These are phyloP conservation scores for Aquilaria yunnanensis DNA, from an alignment of 345 rosid species.

Conservation along the genomic window DNA sequence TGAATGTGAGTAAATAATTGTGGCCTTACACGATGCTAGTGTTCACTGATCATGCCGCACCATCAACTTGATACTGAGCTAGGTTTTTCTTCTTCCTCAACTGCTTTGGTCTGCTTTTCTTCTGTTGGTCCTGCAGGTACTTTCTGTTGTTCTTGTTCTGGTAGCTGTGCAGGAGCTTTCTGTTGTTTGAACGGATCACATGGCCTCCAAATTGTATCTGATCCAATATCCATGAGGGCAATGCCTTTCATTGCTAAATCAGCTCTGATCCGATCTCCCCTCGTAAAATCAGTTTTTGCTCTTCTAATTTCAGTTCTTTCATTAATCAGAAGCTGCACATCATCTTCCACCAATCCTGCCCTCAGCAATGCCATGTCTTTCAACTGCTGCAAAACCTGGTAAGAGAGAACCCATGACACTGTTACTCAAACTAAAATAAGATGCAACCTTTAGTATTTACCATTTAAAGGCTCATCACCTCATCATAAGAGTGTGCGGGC, in stretches of 20 bases:
- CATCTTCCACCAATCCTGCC: constrained; percentile 55
- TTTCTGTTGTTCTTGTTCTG: constrained; percentile 15
- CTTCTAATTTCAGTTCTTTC: constrained; percentile 56
- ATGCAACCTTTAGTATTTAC: not conserved
- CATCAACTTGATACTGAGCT: not conserved
- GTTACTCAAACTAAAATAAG: not conserved
- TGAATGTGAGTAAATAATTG: too few relatives aligned
- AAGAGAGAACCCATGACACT: not conserved
- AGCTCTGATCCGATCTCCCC: constrained; percentile 67
- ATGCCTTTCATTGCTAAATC: constrained; percentile 58
- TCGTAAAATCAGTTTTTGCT: constrained; percentile 52
- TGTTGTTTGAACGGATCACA: constrained; percentile 39
- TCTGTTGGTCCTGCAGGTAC: constrained; percentile 8
- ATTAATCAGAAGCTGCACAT: constrained; percentile 37
- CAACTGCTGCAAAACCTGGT: constrained; percentile 53
- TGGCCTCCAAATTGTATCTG: constrained; percentile 79
- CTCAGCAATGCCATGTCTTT: constrained; percentile 61
- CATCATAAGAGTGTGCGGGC: constrained; percentile 40
- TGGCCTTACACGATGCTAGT: too few relatives aligned
- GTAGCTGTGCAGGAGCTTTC: constrained; percentile 10
- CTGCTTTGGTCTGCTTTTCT: constrained; percentile 9
- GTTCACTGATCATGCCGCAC: not conserved
- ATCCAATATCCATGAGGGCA: constrained; percentile 80
- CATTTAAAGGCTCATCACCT: constrained; percentile 27
- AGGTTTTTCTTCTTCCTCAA: constrained; percentile 1